Evolutionary conservation across 1,284 basidiomycete genomes (phyloP).

Genomic region (Cutaneotrichosporon sp.): DNA sequence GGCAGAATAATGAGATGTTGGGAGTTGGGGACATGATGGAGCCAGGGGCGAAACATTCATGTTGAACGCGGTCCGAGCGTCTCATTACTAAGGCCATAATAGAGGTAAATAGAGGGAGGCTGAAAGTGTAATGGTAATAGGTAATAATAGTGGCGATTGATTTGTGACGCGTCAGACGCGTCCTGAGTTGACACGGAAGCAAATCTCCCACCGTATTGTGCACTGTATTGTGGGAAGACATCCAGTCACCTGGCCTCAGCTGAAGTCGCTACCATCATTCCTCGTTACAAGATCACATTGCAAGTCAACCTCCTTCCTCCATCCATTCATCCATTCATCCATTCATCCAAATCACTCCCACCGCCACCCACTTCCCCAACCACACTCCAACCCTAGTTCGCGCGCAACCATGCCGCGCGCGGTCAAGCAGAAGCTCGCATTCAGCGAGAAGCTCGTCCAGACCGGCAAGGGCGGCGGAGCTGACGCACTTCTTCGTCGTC

Average conservation of each 20-base stretch:
- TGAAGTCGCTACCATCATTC: not conserved
- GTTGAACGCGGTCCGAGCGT: not conserved
- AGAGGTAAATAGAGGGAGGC: not conserved
- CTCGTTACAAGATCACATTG: not conserved
- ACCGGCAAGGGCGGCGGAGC: slow-evolving; percentile 42
- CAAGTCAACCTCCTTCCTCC: not conserved
- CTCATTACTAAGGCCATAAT: not conserved
- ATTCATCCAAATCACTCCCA: not conserved
- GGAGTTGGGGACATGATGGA: not conserved
- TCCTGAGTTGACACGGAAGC: slow-evolving; percentile 12
- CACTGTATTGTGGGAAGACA: not conserved
- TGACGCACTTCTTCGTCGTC: slow-evolving; percentile 76
- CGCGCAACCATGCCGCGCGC: slow-evolving; percentile 23
- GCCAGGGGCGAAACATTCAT: not conserved
- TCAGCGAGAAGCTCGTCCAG: slow-evolving; percentile 70
- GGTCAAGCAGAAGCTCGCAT: slow-evolving; percentile 58
- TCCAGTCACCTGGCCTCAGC: slow-evolving; percentile 6
- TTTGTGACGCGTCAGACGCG: slow-evolving; percentile 7
- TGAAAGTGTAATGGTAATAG: not conserved
- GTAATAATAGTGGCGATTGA: slow-evolving; percentile 1
- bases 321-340: not conserved
- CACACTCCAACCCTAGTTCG: slow-evolving; percentile 8
- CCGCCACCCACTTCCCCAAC: slow-evolving; percentile 12
- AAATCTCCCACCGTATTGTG: slow-evolving; percentile 2
- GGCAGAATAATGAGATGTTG: not conserved